phyloP scores from a whole-genome alignment of 2,329 filamentous ascomycete species.

The Sporothrix mexicana region DNA sequence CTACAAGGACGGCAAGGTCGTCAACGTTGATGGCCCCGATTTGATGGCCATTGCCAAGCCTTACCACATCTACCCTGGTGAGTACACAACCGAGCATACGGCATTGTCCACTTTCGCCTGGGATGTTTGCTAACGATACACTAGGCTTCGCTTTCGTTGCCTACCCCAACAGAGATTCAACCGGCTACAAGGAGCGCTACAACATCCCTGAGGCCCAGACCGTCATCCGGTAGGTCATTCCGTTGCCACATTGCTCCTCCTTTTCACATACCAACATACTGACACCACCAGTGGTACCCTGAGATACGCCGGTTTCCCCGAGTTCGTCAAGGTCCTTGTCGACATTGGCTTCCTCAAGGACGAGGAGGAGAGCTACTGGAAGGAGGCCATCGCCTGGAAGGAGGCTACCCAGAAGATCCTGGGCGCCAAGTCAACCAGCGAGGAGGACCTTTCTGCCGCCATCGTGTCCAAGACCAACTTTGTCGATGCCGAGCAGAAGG shows the following conservation, averaged over 20 bases:
- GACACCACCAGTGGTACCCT: conserved; percentile 63
- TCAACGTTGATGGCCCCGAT: conserved; percentile 65
- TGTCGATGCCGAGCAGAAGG: conserved; percentile 68
- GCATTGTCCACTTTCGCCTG: not conserved
- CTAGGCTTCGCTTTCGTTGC: conserved; percentile 82
- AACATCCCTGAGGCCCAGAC: conserved; percentile 90
- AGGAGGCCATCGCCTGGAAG: conserved; percentile 76
- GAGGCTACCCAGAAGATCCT: conserved; percentile 82
- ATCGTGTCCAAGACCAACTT: conserved; percentile 80
- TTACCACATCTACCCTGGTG: conserved; percentile 79
- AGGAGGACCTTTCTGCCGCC: conserved; percentile 73
- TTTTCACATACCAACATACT: not conserved
- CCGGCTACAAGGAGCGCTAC: conserved; percentile 86
- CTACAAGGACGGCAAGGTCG: conserved; percentile 78
- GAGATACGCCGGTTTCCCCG: conserved; percentile 86
- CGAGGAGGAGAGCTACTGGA: conserved; percentile 67
- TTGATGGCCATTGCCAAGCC: conserved; percentile 89
- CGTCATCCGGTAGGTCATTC: conserved; percentile 63
- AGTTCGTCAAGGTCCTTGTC: conserved; percentile 86
- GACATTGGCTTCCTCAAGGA: conserved; percentile 89
- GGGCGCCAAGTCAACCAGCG: conserved; percentile 67
- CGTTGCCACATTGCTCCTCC: not conserved
- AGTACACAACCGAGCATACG: not conserved
- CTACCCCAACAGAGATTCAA: conserved; percentile 94
- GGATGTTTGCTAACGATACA: not conserved